A percentile compares a stretch with the other conserved stretches of the same genome.
Evolutionary conservation across 106 monocot genomes (phyloP).

Genomic region (Apostasia ramifera): DNA sequence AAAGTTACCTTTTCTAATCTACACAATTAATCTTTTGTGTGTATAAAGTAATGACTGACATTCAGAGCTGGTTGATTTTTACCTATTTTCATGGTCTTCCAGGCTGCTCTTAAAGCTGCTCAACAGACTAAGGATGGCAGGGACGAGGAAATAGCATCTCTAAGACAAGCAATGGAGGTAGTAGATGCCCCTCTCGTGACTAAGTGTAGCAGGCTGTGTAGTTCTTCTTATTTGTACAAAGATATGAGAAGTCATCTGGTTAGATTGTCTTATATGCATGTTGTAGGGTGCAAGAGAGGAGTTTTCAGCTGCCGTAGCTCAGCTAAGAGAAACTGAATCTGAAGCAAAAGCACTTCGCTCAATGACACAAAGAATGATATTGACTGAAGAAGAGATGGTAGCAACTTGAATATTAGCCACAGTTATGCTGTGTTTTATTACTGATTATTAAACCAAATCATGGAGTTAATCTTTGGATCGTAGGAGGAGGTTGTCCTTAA

Average conservation of each 20-base stretch:
- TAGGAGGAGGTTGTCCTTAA: slow-evolving; percentile 88
- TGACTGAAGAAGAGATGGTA: slow-evolving; percentile 79
- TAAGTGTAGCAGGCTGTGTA: background rate
- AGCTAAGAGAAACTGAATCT: slow-evolving; percentile 54
- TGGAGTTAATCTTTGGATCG: slow-evolving; percentile 7
- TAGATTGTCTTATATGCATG: slow-evolving; percentile 2
- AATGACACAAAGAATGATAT: slow-evolving; percentile 79
- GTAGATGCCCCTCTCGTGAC: background rate
- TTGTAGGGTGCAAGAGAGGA: slow-evolving; percentile 52
- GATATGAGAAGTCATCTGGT: background rate
- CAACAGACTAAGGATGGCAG: slow-evolving; percentile 46
- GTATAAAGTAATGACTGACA: background rate
- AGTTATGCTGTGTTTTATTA: background rate
- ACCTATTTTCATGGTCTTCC: background rate
- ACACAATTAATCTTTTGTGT: background rate
- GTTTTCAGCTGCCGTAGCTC: slow-evolving; percentile 27
- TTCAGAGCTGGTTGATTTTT: background rate
- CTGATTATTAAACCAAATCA: background rate
- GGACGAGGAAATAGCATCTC: slow-evolving; percentile 56
- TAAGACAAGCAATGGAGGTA: slow-evolving; percentile 61
- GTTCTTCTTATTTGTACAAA: background rate
- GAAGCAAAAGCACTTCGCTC: slow-evolving; percentile 60
- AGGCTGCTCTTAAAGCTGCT: slow-evolving; percentile 77
- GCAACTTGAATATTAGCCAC: background rate
- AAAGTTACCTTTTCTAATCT: background rate